Evolutionary conservation across 2,329 filamentous ascomycete species (phyloP).

Genomic region (Camillea tinctor): DNA sequence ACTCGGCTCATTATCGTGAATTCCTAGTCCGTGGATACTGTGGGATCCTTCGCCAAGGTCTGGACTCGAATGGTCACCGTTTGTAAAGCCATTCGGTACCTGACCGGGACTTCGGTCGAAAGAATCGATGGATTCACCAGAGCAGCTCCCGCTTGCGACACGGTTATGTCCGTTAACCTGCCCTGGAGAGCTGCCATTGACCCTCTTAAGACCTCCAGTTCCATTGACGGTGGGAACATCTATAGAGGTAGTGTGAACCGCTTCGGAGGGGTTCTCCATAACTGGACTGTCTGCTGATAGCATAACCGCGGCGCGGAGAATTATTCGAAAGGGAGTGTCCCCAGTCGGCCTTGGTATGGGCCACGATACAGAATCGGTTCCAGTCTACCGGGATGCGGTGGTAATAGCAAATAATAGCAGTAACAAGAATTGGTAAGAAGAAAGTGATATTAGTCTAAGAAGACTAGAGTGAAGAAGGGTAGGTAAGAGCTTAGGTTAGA

Average conservation of each 20-base stretch:
- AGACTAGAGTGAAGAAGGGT: not conserved
- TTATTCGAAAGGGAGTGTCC: not conserved
- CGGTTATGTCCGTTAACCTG: constrained; percentile 12
- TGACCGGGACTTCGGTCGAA: constrained; percentile 11
- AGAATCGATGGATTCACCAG: constrained; percentile 11
- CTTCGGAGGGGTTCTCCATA: constrained; percentile 7
- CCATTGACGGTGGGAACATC: constrained; percentile 16
- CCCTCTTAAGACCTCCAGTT: constrained; percentile 15
- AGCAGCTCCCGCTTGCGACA: constrained; percentile 18
- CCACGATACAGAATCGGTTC: constrained; percentile 7
- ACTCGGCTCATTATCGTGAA: constrained; percentile 34
- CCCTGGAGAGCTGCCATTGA: constrained; percentile 21
- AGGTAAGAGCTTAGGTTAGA: not conserved
- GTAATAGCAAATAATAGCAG: constrained; percentile 5
- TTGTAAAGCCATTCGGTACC: constrained; percentile 4
- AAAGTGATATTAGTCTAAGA: not conserved
- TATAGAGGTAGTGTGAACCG: constrained; percentile 9
- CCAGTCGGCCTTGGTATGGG: constrained; percentile 12
- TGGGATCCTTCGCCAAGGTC: constrained; percentile 15
- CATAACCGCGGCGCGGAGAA: constrained; percentile 16
- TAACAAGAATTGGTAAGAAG: not conserved
- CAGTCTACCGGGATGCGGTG: constrained; percentile 5
- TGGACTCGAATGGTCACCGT: constrained; percentile 2
- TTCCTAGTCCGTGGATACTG: constrained; percentile 27
- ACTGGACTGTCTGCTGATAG: constrained; percentile 17